phyloP scores from a whole-genome alignment of 768 basidiomycete genomes.

The Asterophora lycoperdoides region DNA sequence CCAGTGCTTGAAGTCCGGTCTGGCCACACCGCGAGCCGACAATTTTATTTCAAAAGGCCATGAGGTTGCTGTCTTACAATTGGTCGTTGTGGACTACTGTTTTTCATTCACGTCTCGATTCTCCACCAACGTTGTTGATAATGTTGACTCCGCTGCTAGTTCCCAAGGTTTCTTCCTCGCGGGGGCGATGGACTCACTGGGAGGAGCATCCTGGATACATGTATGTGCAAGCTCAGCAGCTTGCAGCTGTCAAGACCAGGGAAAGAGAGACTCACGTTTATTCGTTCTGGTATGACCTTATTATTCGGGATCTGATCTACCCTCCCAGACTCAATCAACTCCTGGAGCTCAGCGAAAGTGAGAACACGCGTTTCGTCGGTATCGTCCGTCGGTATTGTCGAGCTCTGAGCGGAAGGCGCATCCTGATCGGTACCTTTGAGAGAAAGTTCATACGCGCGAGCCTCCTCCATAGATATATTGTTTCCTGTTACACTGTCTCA shows the following conservation, averaged over 20 bases:
- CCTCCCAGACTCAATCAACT: constrained; percentile 66
- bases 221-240: not conserved
- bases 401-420: not conserved
- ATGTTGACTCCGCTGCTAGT: constrained; percentile 9
- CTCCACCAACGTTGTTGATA: not conserved
- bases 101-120: too few relatives aligned
- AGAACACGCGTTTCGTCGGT: constrained; percentile 40
- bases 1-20: too few relatives aligned
- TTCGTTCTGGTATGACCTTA: constrained; percentile 57
- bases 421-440: not conserved
- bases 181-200: constrained; percentile 51
- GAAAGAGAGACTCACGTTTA: constrained; percentile 51
- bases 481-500: constrained; percentile 34
- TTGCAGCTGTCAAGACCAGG: not conserved
- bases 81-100: too few relatives aligned
- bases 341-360: constrained; percentile 64
- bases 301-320: constrained; percentile 78
- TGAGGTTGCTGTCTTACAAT: too few relatives aligned
- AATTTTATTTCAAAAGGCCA: too few relatives aligned
- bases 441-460: constrained; percentile 30
- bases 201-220: constrained; percentile 42
- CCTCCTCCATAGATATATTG: constrained; percentile 39
- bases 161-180: constrained; percentile 72
- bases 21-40: too few relatives aligned
- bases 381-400: not conserved